phyloP scores from a whole-genome alignment of 768 basidiomycete species.

The Coprinellus micaceus region DNA sequence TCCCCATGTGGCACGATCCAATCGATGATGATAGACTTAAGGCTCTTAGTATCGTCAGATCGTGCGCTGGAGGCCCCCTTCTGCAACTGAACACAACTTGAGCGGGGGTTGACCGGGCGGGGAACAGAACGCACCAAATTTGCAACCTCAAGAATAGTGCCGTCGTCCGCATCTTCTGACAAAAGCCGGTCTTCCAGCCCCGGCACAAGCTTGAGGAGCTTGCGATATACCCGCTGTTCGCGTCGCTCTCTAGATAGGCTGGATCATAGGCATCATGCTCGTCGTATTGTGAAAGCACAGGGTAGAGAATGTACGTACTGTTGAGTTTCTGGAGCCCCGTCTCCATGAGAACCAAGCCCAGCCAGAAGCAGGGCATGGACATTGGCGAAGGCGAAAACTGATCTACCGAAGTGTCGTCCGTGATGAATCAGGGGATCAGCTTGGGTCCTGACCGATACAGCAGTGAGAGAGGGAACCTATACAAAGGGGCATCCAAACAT shows the following conservation, averaged over 20 bases:
- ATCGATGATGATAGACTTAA: slow-evolving; percentile 17
- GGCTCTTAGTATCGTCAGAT: slow-evolving; percentile 20
- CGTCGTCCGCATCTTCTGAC: not conserved
- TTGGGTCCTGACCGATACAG: not conserved
- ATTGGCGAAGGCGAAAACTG: not conserved
- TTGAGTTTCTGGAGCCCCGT: not conserved
- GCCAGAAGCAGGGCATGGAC: not conserved
- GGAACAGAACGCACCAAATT: not conserved
- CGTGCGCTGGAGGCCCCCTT: slow-evolving; percentile 20
- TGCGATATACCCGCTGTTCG: not conserved
- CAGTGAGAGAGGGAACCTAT: too few relatives aligned
- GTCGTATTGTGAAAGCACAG: too few relatives aligned
- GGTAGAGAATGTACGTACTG: too few relatives aligned
- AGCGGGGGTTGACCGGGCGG: too few relatives aligned
- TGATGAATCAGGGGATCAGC: not conserved
- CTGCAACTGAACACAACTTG: too few relatives aligned
- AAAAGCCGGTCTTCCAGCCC: not conserved
- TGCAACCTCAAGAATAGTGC: not conserved
- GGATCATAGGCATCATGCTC: too few relatives aligned
- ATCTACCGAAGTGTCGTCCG: not conserved
- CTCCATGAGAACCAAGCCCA: not conserved
- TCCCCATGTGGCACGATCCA: slow-evolving; percentile 15
- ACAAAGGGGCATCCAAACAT: too few relatives aligned
- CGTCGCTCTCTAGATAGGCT: not conserved
- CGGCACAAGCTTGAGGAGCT: not conserved